These are phyloP conservation scores for Kodamaea anthophila DNA, from an alignment of 1,139 yeast species.

Conservation along the genomic window DNA sequence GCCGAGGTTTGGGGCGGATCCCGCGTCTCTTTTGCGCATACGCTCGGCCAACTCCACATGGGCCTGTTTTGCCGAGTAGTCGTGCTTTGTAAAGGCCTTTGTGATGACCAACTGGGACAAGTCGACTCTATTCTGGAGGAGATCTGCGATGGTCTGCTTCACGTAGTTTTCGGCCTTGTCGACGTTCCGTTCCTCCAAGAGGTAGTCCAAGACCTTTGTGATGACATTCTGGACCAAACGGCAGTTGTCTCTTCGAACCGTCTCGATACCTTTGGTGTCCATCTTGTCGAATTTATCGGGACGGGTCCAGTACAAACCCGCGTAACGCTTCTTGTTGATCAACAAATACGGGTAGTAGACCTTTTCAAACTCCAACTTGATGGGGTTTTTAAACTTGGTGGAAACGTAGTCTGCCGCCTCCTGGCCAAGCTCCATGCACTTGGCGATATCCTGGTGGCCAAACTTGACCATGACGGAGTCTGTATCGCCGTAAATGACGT, in stretches of 20 bases:
- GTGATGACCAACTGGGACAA: constrained; percentile 91
- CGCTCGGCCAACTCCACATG: constrained; percentile 95
- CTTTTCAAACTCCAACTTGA: constrained; percentile 92
- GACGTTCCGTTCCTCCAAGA: constrained; percentile 87
- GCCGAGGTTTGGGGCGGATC: constrained; percentile 94
- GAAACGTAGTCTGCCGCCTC: constrained; percentile 93
- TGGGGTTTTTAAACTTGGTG: constrained; percentile 71
- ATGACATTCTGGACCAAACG: constrained; percentile 90
- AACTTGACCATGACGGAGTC: constrained; percentile 99
- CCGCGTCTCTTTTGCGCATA: constrained; percentile 94
- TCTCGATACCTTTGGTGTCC: constrained; percentile 98
- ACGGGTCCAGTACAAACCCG: constrained; percentile 93
- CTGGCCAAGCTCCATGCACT: constrained; percentile 87
- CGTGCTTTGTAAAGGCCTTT: constrained; percentile 82
- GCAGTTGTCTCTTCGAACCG: constrained; percentile 97
- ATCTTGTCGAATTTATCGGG: constrained; percentile 88
- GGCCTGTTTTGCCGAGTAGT: constrained; percentile 94
- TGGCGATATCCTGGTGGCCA: constrained; percentile 75
- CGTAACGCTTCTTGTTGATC: constrained; percentile 94
- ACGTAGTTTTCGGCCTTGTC: constrained; percentile 80
- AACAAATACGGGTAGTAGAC: constrained; percentile 91
- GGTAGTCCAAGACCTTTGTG: constrained; percentile 80
- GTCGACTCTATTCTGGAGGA: constrained; percentile 86
- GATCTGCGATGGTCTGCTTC: constrained; percentile 81
- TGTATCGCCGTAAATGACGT: constrained; percentile 96